Evolutionary conservation across 2,329 filamentous ascomycete genomes (phyloP), one percentile per base, ranked within the genome.

Genomic region (Epichloe aotearoae): DNA sequence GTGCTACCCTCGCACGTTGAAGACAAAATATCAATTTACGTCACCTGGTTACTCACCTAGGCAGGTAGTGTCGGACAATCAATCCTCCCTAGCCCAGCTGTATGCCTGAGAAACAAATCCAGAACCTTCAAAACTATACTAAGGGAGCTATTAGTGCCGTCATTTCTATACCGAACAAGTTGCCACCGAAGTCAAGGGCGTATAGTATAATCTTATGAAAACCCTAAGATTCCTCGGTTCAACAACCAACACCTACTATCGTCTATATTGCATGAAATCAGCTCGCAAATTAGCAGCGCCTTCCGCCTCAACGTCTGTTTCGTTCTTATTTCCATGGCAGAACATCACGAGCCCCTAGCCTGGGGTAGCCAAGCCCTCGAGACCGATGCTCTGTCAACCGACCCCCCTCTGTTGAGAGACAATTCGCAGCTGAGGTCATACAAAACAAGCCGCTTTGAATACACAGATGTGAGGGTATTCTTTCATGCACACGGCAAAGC

Each of bases 401-500:
- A 96, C 88, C 90, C 33, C 33, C 75, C 82, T n/a, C 74, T 96
- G 12, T 74, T 97, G 53, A 84, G 76, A 64, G 85, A 89, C 58
- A 77, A 91, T 65, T 89, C 87, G 14, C 74, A 77, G 39, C 75
- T 84, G 58, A 77, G 77, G 60, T 75, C 82, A 5, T 95, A 89
- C 65, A 82, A 75, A n/a, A 90, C 89, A 3, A 74, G 73, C 15
- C 69, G 67, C 30, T 82, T 83, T 56, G 82, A 77, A 8, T 97
- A 96, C 64, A 77, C 82, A 2, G 78, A 76, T 34, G 76, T 97
- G 55, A 82, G 91, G 51, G 82, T 90, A 42, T 96, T 97, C 66
- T 90, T 85, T 68, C 80, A 84, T 51, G 79, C 80, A 50, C 93
- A 96, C 67, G 78, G 82, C 19, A 88, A 96, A 61, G 81, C 83